phyloP scores from a whole-genome alignment of 164 flowering plant genomes.

The Kingdonia uniflora region DNA sequence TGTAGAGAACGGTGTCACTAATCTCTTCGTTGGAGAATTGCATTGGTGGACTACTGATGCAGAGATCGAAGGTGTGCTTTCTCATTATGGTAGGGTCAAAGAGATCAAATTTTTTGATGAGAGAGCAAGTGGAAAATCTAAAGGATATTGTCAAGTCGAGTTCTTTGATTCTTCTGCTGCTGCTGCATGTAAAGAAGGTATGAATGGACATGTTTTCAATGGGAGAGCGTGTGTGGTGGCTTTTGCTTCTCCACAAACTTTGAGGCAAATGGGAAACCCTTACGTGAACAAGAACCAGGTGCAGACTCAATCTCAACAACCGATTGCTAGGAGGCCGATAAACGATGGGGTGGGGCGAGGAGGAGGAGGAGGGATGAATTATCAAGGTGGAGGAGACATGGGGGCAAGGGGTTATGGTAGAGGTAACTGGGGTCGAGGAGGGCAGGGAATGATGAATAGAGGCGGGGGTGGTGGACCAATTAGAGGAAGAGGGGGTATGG shows the following conservation, averaged over 20 bases:
- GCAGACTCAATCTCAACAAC: conserved; percentile 39
- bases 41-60: conserved; percentile 90
- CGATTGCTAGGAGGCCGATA: conserved; percentile 37
- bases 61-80: conserved; percentile 47
- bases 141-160: conserved; percentile 77
- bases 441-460: conserved; percentile 32
- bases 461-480: conserved; percentile 37
- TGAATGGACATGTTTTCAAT: conserved; percentile 55
- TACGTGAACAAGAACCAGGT: conserved; percentile 36
- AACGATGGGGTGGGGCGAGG: conserved; percentile 42
- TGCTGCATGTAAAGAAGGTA: conserved; percentile 58
- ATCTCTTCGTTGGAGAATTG: conserved; percentile 61
- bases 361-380: conserved; percentile 42
- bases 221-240: conserved; percentile 71
- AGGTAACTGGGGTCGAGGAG: conserved; percentile 56
- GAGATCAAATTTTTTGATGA: conserved; percentile 69
- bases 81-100: conserved; percentile 55
- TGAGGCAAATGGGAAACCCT: conserved; percentile 56
- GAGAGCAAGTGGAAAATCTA: conserved; percentile 71
- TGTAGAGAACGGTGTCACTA: conserved; percentile 43
- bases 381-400: conserved; percentile 40
- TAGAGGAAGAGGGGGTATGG: conserved; percentile 49
- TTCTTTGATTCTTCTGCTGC: conserved; percentile 51
- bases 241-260: conserved; percentile 56
- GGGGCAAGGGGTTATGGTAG: conserved; percentile 47